Evolutionary conservation across 371 early-diverging fungal species (phyloP).

Genomic region (Mucor sp.): DNA sequence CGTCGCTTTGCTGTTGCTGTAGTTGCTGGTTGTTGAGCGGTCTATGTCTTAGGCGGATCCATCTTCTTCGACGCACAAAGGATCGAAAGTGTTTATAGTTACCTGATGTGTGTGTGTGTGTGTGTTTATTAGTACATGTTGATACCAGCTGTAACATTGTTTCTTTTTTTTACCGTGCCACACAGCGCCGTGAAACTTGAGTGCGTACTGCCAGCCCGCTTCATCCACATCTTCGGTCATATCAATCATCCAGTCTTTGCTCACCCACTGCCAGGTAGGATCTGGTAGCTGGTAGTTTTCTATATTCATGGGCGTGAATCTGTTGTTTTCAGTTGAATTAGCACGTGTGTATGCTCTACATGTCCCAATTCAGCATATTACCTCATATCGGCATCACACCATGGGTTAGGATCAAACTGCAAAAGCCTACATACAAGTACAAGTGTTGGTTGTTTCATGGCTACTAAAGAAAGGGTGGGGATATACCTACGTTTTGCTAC

Average conservation of each 20-base stretch:
- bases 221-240: constrained; percentile 73
- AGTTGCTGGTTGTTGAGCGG: not conserved
- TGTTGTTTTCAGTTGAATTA: constrained; percentile 12
- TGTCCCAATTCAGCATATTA: constrained; percentile 4
- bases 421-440: constrained; percentile 31
- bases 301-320: constrained; percentile 58
- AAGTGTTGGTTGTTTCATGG: not conserved
- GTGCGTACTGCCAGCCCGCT: constrained; percentile 57
- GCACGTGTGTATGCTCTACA: not conserved
- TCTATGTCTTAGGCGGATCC: constrained; percentile 59
- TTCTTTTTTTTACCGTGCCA: constrained; percentile 48
- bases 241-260: constrained; percentile 66
- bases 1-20: not conserved
- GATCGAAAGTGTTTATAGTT: constrained; percentile 60
- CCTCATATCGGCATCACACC: constrained; percentile 60
- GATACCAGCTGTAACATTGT: not conserved
- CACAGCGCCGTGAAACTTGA: constrained; percentile 47
- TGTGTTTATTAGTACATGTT: not conserved
- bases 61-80: constrained; percentile 65
- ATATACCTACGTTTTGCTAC: constrained; percentile 52
- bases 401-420: constrained; percentile 64
- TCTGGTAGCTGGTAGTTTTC: constrained; percentile 58
- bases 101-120: constrained; percentile 25
- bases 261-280: constrained; percentile 69
- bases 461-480: not conserved